Base-by-base conservation (phyloP, 2,329 filamentous ascomycete species). In the Epichloe bromicola region DNA sequence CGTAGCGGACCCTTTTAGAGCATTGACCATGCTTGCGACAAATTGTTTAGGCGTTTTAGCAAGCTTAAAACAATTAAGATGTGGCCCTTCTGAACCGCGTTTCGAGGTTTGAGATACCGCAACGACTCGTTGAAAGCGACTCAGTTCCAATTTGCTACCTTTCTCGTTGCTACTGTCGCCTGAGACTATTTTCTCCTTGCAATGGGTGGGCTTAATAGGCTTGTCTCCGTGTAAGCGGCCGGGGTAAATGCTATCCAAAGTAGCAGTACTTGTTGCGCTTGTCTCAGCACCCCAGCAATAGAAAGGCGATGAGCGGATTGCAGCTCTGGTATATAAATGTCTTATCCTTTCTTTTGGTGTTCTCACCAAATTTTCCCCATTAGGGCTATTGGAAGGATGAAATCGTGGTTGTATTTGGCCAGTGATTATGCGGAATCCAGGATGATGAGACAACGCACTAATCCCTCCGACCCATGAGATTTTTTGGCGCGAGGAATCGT, bases 391-490 rank as follows among this genome's bases (percentile, higher is more conserved):
- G 46, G n/a, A 14, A 30, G 23, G 3, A 38, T 1, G 1, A 14
- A 5, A 38, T 38, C 0, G 36, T 38, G 36, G 34, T 5, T 34
- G 39, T 48, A 38, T 39, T 20, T 36, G 20, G 7, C 33, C 43
- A 11, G 34, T 38, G 3, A 12, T 19, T 10, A 14, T n/a, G 36
- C 42, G 43, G 11, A 52, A 26, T 12, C 20, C 43, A 2, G 23
- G 45, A n/a, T 52, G 50, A 26, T 52, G 50, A 4, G 47, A 41
- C 12, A 54, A 36, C 12, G 50, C 26, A 23, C 33, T 14, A 7
- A 50, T 44, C 15, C 42, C 42, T 3, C 15, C 6, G 11, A 43
- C 37, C 46, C 51, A 45, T 5, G 36, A 7, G 8, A 52, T 30
- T 0, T 36, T 11, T n/a, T 52, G 46, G 5, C 38, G 12, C 4